phyloP scores from a whole-genome alignment of 1,284 basidiomycete genomes.

The Cutaneotrichosporon sp. region DNA sequence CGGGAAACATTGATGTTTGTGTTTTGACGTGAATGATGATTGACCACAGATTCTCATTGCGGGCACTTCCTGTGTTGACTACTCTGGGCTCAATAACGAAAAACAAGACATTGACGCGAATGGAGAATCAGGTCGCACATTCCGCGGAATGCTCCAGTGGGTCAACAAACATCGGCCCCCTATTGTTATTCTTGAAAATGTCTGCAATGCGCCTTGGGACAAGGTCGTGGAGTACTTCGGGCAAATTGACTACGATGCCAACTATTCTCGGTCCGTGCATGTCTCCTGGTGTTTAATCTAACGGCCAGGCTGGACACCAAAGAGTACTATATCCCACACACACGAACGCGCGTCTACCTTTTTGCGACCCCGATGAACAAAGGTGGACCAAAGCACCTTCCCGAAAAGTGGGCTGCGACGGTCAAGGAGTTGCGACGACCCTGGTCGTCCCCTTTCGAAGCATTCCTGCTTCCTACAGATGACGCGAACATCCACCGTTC shows the following conservation, averaged over 20 bases:
- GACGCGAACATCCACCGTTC: constrained; percentile 86
- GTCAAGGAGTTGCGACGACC: constrained; percentile 69
- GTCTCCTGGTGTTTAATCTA: constrained; percentile 1
- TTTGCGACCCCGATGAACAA: constrained; percentile 53
- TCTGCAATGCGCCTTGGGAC: constrained; percentile 84
- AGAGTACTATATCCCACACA: constrained; percentile 89
- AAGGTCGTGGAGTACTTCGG: constrained; percentile 71
- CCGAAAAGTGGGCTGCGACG: constrained; percentile 64
- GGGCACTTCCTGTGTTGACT: constrained; percentile 93
- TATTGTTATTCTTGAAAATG: constrained; percentile 88
- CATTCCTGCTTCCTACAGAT: constrained; percentile 83
- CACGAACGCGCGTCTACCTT: constrained; percentile 81
- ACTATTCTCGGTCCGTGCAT: constrained; percentile 52
- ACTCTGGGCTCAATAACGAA: constrained; percentile 88
- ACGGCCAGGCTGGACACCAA: constrained; percentile 71
- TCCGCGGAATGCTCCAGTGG: constrained; percentile 89
- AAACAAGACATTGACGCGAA: constrained; percentile 82
- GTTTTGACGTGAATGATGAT: too few relatives aligned
- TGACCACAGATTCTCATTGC: constrained; percentile 62
- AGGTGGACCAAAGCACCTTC: constrained; percentile 47
- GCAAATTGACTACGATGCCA: constrained; percentile 70
- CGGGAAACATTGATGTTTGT: constrained; percentile 72
- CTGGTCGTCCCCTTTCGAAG: constrained; percentile 82
- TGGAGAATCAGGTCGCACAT: constrained; percentile 85
- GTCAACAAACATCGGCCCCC: constrained; percentile 80